These are phyloP conservation scores for Fusarium kyushuense DNA, from an alignment of 2,329 filamentous ascomycete genomes.

Conservation along the genomic window DNA sequence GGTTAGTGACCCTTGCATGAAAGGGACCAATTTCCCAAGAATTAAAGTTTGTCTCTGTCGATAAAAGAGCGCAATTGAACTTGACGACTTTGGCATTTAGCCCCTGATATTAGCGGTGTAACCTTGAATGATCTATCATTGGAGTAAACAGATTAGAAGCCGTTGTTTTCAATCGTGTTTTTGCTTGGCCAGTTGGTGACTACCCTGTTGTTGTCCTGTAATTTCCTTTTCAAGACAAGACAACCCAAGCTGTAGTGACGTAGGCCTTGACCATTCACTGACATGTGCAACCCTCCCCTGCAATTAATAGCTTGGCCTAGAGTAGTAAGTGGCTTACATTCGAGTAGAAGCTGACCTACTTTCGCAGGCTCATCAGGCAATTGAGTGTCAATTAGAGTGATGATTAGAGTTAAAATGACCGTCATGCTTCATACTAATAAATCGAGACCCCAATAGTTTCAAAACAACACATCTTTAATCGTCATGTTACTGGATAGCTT, in stretches of 20 bases:
- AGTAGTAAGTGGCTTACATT: constrained; percentile 24
- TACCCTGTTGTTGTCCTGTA: not conserved
- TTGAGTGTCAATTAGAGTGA: not conserved
- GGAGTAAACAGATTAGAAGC: not conserved
- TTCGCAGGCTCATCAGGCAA: not conserved
- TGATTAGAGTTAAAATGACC: constrained; percentile 10
- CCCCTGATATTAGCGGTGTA: not conserved
- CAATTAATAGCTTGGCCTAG: constrained; percentile 2
- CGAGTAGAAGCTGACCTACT: not conserved
- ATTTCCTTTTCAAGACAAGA: constrained; percentile 11
- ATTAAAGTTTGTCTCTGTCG: not conserved
- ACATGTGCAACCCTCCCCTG: constrained; percentile 18
- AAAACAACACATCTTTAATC: not conserved
- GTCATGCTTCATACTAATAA: not conserved
- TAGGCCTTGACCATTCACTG: constrained; percentile 21
- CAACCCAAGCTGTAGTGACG: constrained; percentile 1
- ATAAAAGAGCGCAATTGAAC: not conserved
- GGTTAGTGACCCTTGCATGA: not conserved
- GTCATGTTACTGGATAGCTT: constrained; percentile 2
- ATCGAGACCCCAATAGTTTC: not conserved
- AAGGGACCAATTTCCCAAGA: constrained; percentile 11
- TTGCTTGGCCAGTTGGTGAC: constrained; percentile 4
- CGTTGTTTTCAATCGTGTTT: not conserved
- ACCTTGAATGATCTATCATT: not conserved
- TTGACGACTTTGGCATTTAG: not conserved